These are phyloP conservation scores for Galerina sulciceps DNA, from an alignment of 768 basidiomycete genomes.

Conservation along the genomic window DNA sequence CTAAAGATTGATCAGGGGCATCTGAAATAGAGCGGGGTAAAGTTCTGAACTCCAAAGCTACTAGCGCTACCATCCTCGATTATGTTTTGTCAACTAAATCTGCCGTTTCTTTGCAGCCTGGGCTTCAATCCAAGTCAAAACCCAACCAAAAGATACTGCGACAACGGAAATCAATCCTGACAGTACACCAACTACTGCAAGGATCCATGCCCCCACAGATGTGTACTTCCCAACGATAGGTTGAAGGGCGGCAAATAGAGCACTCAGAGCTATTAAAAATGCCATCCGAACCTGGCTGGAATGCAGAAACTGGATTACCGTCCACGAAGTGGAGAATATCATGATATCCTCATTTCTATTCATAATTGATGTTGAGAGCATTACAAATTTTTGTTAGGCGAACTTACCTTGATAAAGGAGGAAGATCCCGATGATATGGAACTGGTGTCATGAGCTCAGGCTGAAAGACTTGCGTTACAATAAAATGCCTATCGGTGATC, in stretches of 20 bases:
- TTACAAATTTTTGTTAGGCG: not conserved
- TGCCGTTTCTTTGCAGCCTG: not conserved
- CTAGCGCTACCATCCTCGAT: no score
- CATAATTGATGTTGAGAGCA: no score
- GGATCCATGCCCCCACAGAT: not conserved
- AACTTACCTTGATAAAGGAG: not conserved
- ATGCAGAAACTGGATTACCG: constrained; percentile 1
- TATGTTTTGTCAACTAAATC: not conserved
- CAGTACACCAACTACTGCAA: not conserved
- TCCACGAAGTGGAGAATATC: not conserved
- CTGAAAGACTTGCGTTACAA: not conserved
- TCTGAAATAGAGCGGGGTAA: no score
- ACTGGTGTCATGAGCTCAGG: not conserved
- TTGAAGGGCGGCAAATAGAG: not conserved
- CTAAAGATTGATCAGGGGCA: no score
- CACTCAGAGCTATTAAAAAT: not conserved
- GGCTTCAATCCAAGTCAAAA: not conserved
- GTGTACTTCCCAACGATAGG: not conserved
- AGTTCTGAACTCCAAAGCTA: no score
- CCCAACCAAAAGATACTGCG: not conserved
- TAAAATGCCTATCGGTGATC: not conserved
- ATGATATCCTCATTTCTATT: not conserved
- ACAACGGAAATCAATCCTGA: not conserved
- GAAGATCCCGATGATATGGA: not conserved
- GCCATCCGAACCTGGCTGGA: not conserved